Evolutionary conservation across 371 early-diverging fungal species (phyloP).

Genomic region (Lichtheimia corymbifera): DNA sequence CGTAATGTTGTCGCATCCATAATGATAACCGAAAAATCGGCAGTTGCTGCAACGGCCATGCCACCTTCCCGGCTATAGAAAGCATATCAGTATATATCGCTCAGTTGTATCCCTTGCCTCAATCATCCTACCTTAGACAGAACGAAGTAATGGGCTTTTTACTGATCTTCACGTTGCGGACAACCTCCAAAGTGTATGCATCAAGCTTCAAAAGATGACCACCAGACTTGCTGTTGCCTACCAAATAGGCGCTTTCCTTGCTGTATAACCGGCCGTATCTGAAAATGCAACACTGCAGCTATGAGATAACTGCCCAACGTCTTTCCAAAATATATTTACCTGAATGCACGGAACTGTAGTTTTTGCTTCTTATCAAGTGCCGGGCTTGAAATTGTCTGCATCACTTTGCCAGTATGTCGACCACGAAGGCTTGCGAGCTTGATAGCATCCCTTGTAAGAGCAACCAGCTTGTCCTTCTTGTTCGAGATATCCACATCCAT

Average conservation of each 20-base stretch:
- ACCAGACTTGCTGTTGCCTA: slow-evolving; percentile 32
- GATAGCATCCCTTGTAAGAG: slow-evolving; percentile 91
- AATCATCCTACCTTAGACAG: slow-evolving; percentile 23
- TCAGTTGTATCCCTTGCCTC: not conserved
- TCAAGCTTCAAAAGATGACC: slow-evolving; percentile 34
- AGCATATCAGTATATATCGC: slow-evolving; percentile 20
- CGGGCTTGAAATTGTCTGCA: slow-evolving; percentile 59
- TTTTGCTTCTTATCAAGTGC: slow-evolving; percentile 47
- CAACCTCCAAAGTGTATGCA: slow-evolving; percentile 39
- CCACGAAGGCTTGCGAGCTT: slow-evolving; percentile 77
- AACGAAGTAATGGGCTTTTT: slow-evolving; percentile 45
- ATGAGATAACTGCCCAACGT: not conserved
- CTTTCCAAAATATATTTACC: slow-evolving; percentile 25
- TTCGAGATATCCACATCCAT: slow-evolving; percentile 66
- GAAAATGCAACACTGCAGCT: slow-evolving; percentile 1
- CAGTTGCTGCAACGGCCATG: slow-evolving; percentile 59
- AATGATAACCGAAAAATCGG: slow-evolving; percentile 55
- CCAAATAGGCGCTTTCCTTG: slow-evolving; percentile 42
- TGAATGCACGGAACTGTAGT: slow-evolving; percentile 52
- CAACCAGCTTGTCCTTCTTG: slow-evolving; percentile 95
- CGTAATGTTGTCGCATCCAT: slow-evolving; percentile 55
- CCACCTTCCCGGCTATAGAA: slow-evolving; percentile 55
- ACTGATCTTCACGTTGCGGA: slow-evolving; percentile 22
- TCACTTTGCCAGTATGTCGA: slow-evolving; percentile 50
- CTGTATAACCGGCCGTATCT: slow-evolving; percentile 56